Evolutionary conservation across 2,329 filamentous ascomycete genomes (phyloP).

Genomic region (Fusarium heterosporum): DNA sequence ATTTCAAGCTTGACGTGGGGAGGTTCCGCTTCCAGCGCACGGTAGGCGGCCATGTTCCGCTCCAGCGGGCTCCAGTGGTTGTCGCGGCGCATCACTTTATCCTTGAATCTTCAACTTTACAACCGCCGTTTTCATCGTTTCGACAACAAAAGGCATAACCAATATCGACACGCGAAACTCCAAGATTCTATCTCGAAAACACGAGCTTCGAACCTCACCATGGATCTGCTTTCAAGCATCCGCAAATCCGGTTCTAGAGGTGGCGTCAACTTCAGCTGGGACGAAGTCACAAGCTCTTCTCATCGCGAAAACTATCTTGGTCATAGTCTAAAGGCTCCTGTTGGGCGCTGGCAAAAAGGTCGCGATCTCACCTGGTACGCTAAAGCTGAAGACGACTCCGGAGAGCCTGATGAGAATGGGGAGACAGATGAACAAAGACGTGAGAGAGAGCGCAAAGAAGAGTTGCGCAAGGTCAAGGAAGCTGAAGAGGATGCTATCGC

Average conservation of each 20-base stretch:
- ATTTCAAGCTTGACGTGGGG: slow-evolving; percentile 22
- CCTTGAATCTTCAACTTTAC: slow-evolving; percentile 10
- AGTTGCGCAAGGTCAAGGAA: slow-evolving; percentile 85
- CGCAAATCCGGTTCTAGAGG: slow-evolving; percentile 92
- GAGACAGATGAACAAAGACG: slow-evolving; percentile 70
- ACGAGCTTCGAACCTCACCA: slow-evolving; percentile 51
- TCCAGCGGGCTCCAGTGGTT: slow-evolving; percentile 20
- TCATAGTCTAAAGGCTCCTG: slow-evolving; percentile 90
- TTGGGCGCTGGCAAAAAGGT: slow-evolving; percentile 90
- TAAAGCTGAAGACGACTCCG: slow-evolving; percentile 59
- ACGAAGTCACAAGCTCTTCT: slow-evolving; percentile 85
- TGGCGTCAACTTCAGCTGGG: slow-evolving; percentile 96
- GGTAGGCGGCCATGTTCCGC: slow-evolving; percentile 30
- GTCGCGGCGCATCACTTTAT: slow-evolving; percentile 20
- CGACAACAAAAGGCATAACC: neutral
- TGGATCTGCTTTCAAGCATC: slow-evolving; percentile 94
- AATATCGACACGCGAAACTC: neutral
- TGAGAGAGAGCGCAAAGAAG: slow-evolving; percentile 75
- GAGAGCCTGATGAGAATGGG: slow-evolving; percentile 58
- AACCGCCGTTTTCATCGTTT: neutral
- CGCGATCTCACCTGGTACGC: slow-evolving; percentile 75
- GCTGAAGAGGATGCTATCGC: slow-evolving; percentile 93
- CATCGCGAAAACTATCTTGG: slow-evolving; percentile 93
- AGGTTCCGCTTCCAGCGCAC: slow-evolving; percentile 34
- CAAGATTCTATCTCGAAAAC: neutral